A percentile compares a stretch with the other conserved stretches of the same genome.
phyloP scores from a whole-genome alignment of 1,284 basidiomycete genomes.

The Jaminaea rosea region DNA sequence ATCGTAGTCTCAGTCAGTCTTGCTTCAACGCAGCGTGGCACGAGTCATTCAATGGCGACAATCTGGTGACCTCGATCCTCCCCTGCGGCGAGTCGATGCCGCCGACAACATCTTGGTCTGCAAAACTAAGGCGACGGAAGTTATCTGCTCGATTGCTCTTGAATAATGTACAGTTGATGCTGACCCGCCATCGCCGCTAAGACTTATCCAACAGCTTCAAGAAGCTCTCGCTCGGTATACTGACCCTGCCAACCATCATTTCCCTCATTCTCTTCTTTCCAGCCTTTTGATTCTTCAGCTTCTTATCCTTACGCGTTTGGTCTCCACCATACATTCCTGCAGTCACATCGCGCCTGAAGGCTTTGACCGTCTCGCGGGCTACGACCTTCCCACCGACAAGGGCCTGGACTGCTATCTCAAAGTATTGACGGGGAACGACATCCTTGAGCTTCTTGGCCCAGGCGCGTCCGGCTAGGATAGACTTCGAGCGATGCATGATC shows the following conservation, averaged over 20 bases:
- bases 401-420: conserved; percentile 61
- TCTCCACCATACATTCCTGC: conserved; percentile 82
- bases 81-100: too few relatives aligned
- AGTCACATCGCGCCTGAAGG: conserved; percentile 66
- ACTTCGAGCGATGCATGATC: conserved; percentile 40
- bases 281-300: conserved; percentile 12
- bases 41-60: too few relatives aligned
- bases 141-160: too few relatives aligned
- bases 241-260: conserved; percentile 37
- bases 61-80: too few relatives aligned
- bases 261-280: conserved; percentile 41
- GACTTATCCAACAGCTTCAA: conserved; percentile 16
- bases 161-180: too few relatives aligned
- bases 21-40: too few relatives aligned
- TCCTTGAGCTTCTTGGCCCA: conserved; percentile 41
- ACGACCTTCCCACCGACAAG: conserved; percentile 74
- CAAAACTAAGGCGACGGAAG: too few relatives aligned
- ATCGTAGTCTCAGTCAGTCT: too few relatives aligned
- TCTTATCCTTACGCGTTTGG: conserved; percentile 15
- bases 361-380: conserved; percentile 63
- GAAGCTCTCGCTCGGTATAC: conserved; percentile 29
- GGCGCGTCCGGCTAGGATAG: conserved; percentile 18
- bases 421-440: conserved; percentile 71
- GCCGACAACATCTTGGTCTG: too few relatives aligned
- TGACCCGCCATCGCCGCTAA: not conserved